Percentiles rank a stretch among this genome's conserved stretches.
Evolutionary conservation across 2,329 filamentous ascomycete species (phyloP).

Genomic region (Hymenotorrendiella dingleyae): DNA sequence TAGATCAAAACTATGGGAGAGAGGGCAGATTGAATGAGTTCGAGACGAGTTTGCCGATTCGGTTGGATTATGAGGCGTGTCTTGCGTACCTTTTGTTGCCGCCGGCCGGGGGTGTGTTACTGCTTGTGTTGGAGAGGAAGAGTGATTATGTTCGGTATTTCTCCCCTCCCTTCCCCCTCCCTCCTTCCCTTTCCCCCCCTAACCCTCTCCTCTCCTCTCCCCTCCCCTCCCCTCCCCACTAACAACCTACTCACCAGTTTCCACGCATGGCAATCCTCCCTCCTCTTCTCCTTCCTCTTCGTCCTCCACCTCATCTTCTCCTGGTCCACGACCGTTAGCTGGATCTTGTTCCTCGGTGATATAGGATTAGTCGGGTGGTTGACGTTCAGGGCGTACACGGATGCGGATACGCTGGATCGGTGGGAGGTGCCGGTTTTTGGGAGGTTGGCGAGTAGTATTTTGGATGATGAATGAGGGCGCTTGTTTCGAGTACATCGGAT

Average conservation of each 20-base stretch:
- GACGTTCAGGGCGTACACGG: conserved; percentile 72
- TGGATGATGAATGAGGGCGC: conserved; percentile 66
- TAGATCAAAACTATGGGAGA: too few species aligned
- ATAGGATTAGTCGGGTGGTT: conserved; percentile 70
- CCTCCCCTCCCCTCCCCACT: too few species aligned
- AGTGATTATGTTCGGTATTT: conserved; percentile 90
- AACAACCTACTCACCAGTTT: too few species aligned
- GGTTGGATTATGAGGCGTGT: conserved; percentile 85
- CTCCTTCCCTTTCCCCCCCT: conserved; percentile 71
- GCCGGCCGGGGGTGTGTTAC: conserved; percentile 75
- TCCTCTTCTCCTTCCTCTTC: conserved; percentile 71
- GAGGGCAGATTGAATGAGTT: conserved; percentile 69
- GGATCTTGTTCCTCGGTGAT: conserved; percentile 74
- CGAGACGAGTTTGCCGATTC: conserved; percentile 80
- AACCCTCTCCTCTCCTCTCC: conserved; percentile 77
- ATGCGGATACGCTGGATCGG: conserved; percentile 56
- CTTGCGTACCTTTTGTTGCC: conserved; percentile 82
- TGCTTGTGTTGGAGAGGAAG: conserved; percentile 84
- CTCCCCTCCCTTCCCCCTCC: conserved; percentile 68
- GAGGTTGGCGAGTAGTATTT: conserved; percentile 74
- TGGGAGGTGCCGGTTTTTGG: conserved; percentile 81
- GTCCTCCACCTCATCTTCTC: conserved; percentile 79
- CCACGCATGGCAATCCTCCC: conserved; percentile 90
- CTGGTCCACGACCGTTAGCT: conserved; percentile 79
- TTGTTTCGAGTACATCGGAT: too few species aligned